These are phyloP conservation scores for Phytophthora syringae DNA, from an alignment of 352 stramenopile species.

Conservation along the genomic window DNA sequence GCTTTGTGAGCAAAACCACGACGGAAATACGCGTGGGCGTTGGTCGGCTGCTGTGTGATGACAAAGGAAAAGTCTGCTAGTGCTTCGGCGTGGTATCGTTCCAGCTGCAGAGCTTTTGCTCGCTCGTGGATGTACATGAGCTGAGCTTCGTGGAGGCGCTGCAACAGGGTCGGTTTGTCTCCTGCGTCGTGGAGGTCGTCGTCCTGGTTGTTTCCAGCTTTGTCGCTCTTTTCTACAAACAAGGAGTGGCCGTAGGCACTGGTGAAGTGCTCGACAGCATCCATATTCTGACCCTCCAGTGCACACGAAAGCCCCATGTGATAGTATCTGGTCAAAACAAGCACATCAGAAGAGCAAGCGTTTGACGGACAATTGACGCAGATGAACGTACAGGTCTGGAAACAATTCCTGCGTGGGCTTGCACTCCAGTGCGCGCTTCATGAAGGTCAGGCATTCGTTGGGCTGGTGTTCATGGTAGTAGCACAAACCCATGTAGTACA, in stretches of 20 bases:
- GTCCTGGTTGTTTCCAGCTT: constrained; percentile 28
- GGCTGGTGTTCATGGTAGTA: constrained; percentile 62
- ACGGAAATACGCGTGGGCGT: constrained; percentile 86
- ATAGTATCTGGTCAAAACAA: constrained; percentile 62
- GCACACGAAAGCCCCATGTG: constrained; percentile 70
- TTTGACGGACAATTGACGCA: background rate
- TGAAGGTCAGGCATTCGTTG: constrained; percentile 53
- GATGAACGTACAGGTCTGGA: constrained; percentile 59
- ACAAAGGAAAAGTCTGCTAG: constrained; percentile 81
- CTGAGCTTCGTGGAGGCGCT: constrained; percentile 32
- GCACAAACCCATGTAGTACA: constrained; percentile 74
- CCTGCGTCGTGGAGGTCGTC: constrained; percentile 2
- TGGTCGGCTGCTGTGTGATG: constrained; percentile 72
- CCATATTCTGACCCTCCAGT: constrained; percentile 52
- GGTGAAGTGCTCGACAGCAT: constrained; percentile 78
- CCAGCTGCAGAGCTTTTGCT: constrained; percentile 81
- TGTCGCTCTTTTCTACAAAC: constrained; percentile 13
- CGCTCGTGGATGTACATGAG: constrained; percentile 74
- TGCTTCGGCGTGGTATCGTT: constrained; percentile 69
- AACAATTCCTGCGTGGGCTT: constrained; percentile 40
- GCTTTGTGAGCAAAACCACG: constrained; percentile 77
- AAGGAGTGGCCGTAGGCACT: constrained; percentile 35
- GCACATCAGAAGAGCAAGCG: background rate
- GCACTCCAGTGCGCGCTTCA: constrained; percentile 48
- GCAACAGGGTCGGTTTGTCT: constrained; percentile 25